Base-by-base conservation (phyloP, 768 basidiomycete genomes). In the Crassisporium funariophilum region DNA sequence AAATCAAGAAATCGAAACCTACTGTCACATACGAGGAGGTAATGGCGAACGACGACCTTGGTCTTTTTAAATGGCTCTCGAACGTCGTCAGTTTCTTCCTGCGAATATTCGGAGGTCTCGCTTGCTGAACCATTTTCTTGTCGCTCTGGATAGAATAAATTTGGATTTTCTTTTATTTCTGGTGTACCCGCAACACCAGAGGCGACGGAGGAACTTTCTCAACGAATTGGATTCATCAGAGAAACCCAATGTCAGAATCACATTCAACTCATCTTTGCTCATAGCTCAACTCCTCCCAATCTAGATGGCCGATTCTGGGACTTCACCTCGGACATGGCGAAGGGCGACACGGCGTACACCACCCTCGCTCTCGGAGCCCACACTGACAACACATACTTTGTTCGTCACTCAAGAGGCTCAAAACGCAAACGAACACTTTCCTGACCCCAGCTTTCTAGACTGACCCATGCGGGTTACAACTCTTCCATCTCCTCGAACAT, bases 271-370 rank as follows among this genome's bases (percentile, higher is more conserved):
- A 15, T 5, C 39, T 31, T 23, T 6, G 21, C 42, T 38, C 21
- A 24, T 9, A 24, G n/a, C 44, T 21, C 37, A 35, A 20, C 35
- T 34, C n/a, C 10, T 36, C 59, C 39, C 9, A 19, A 3, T 25
- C 1, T 52, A 94, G 92, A 98, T 58, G 95, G 95, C 24, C 84
- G 83, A 47, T 95, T 98, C 68, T 99, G 95, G 95, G 92, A 98
- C 59, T 95, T 98, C 60, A 97, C 93, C 0, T 83, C 95, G 0
- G 85, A 95, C 60, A 76, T 95, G 16, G 83, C 86, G 13, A 92
- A 87, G 57, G 93, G 93, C 10, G 95, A 99, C 64, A 88, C 93
- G 6, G 94, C 95, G 0, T 99, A 99, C 70, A 92, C 93, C 4
- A 90, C 84, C 5, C 68, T 95, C 35, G 88, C 86, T 1, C 81